Evolutionary conservation across 2,329 filamentous ascomycete genomes (phyloP).

Genomic region (Aspergillus sp.): DNA sequence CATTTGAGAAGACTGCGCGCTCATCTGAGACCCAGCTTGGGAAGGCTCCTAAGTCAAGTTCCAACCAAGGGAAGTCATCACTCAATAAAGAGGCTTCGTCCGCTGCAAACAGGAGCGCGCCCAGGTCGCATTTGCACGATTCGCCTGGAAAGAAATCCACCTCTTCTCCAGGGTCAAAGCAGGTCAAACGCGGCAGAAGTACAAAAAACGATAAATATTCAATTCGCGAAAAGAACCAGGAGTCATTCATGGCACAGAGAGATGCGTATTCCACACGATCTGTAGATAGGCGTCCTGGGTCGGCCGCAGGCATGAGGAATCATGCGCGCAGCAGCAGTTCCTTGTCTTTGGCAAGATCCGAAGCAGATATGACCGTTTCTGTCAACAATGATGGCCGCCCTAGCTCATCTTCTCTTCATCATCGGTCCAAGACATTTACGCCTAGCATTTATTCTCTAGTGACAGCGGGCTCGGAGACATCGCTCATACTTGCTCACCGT

Average conservation of each 20-base stretch:
- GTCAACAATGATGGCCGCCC: conserved; percentile 24
- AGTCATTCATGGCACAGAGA: conserved; percentile 36
- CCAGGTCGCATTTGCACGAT: conserved; percentile 21
- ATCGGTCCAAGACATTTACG: conserved; percentile 32
- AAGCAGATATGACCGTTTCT: conserved; percentile 31
- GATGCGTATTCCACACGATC: conserved; percentile 37
- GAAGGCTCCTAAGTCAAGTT: conserved; percentile 13
- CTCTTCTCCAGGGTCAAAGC: conserved; percentile 14
- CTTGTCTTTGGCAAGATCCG: conserved; percentile 36
- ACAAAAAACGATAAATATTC: conserved; percentile 26
- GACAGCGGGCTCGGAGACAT: conserved; percentile 38
- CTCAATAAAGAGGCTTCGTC: conserved; percentile 5
- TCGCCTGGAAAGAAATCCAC: conserved; percentile 15
- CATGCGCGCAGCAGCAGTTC: conserved; percentile 40
- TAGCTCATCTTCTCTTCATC: conserved; percentile 24
- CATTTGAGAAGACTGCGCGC: conserved; percentile 7
- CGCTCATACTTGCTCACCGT: conserved; percentile 38
- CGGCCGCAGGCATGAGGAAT: conserved; percentile 31
- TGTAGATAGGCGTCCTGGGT: conserved; percentile 29
- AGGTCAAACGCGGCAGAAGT: conserved; percentile 8
- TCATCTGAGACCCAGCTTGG: background rate
- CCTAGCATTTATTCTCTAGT: conserved; percentile 43
- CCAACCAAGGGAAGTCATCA: conserved; percentile 9
- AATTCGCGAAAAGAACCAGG: conserved; percentile 32
- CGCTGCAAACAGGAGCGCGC: conserved; percentile 24